phyloP scores from a whole-genome alignment of 2,329 filamentous ascomycete species.

The Verticillium longisporum region DNA sequence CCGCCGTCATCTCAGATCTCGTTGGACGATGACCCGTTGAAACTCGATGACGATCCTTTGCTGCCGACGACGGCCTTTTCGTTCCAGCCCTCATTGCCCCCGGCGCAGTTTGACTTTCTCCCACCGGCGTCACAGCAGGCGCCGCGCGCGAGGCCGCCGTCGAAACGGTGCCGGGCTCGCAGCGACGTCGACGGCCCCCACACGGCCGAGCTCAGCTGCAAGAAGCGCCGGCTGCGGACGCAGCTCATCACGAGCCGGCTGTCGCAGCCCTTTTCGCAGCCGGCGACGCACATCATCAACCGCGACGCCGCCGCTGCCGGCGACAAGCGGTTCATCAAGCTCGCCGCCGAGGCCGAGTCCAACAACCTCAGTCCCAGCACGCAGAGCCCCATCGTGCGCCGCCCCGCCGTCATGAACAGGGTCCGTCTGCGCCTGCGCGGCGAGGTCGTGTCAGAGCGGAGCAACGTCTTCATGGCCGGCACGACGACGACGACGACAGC shows the following conservation, averaged over 20 bases:
- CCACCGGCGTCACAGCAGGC: not conserved
- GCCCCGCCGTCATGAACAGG: slow-evolving; percentile 60
- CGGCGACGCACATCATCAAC: slow-evolving; percentile 63
- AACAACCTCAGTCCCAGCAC: slow-evolving; percentile 31
- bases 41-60: not conserved
- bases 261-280: slow-evolving; percentile 61
- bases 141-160: not conserved
- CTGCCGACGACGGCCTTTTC: not conserved
- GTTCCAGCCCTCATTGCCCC: not conserved
- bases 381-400: slow-evolving; percentile 47
- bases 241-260: slow-evolving; percentile 63
- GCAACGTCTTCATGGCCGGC: slow-evolving; percentile 22
- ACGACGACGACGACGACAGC: slow-evolving; percentile 14
- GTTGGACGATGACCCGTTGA: not conserved
- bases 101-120: slow-evolving; percentile 3
- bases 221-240: slow-evolving; percentile 61
- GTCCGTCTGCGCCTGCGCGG: slow-evolving; percentile 40
- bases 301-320: slow-evolving; percentile 41
- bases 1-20: not conserved
- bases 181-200: slow-evolving; percentile 55
- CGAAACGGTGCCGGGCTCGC: slow-evolving; percentile 27
- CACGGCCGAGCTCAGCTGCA: slow-evolving; percentile 43
- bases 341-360: slow-evolving; percentile 33
- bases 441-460: slow-evolving; percentile 21
- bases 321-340: slow-evolving; percentile 41